Evolutionary conservation across 176 grass and related monocot species (phyloP).

Genomic region (Aegilops umbellulata): DNA sequence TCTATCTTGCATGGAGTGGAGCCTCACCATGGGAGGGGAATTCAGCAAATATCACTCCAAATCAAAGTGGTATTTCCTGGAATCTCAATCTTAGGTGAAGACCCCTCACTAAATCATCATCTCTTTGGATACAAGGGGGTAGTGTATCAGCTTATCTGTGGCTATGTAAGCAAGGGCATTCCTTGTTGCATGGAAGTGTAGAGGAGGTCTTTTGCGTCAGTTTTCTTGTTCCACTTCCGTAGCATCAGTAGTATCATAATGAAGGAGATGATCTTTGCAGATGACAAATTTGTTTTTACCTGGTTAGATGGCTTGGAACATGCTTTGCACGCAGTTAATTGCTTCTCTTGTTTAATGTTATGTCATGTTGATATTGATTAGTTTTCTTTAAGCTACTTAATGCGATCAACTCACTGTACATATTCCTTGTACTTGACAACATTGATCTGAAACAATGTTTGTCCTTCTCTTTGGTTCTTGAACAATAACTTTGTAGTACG

Average conservation of each 20-base stretch:
- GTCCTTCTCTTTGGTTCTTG: neutral
- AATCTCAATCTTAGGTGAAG: neutral
- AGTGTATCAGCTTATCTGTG: neutral
- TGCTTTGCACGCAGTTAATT: neutral
- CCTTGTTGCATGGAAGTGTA: neutral
- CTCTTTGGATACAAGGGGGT: neutral
- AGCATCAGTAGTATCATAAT: neutral
- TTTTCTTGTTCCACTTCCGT: neutral
- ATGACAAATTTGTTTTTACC: neutral
- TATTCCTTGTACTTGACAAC: neutral
- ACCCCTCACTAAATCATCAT: neutral
- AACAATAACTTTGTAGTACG: neutral
- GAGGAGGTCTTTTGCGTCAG: neutral
- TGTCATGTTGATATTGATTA: neutral
- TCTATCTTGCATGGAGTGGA: neutral
- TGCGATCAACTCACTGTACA: neutral
- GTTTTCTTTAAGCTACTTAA: neutral
- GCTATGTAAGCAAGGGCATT: no score
- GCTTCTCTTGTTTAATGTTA: neutral
- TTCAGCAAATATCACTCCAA: conserved; percentile 11
- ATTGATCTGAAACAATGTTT: neutral
- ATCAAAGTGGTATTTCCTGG: neutral
- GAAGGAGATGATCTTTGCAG: neutral
- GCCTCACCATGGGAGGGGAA: neutral
- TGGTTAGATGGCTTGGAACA: neutral